Evolutionary conservation across 139 green algal species (phyloP).

Genomic region (Volvox africanus): DNA sequence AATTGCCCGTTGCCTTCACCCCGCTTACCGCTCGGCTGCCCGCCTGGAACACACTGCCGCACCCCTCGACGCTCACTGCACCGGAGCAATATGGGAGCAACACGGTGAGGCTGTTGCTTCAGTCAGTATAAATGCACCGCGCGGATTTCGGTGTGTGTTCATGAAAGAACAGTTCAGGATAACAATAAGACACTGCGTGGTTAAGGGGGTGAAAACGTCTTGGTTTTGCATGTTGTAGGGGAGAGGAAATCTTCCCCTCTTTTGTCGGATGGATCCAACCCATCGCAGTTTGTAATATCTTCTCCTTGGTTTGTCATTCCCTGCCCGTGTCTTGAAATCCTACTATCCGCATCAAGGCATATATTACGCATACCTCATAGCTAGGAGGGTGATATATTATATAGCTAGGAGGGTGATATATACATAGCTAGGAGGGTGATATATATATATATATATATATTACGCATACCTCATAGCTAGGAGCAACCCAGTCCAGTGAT

Average conservation of each 20-base stretch:
- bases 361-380: too few species aligned
- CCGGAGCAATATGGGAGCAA: constrained; percentile 23
- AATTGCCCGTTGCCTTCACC: constrained; percentile 33
- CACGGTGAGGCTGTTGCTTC: neutral
- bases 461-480: neutral
- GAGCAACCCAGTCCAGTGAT: neutral
- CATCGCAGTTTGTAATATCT: too few species aligned
- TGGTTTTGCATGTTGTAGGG: neutral
- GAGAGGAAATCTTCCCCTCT: neutral
- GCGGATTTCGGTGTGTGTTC: neutral
- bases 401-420: neutral
- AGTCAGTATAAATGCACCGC: neutral
- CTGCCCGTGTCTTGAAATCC: too few species aligned
- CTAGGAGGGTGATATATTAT: neutral
- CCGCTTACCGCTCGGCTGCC: constrained; percentile 30
- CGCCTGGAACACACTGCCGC: constrained; percentile 20
- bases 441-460: neutral
- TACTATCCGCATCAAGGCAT: too few species aligned
- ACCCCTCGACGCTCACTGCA: constrained; percentile 22
- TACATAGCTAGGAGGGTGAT: neutral
- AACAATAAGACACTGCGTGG: neutral
- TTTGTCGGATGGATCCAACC: neutral
- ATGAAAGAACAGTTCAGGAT: neutral
- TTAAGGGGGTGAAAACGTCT: neutral
- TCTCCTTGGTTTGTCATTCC: too few species aligned